These are phyloP conservation scores for Aspergillus eucalypticola DNA, from an alignment of 2,329 filamentous ascomycete species.

Conservation along the genomic window DNA sequence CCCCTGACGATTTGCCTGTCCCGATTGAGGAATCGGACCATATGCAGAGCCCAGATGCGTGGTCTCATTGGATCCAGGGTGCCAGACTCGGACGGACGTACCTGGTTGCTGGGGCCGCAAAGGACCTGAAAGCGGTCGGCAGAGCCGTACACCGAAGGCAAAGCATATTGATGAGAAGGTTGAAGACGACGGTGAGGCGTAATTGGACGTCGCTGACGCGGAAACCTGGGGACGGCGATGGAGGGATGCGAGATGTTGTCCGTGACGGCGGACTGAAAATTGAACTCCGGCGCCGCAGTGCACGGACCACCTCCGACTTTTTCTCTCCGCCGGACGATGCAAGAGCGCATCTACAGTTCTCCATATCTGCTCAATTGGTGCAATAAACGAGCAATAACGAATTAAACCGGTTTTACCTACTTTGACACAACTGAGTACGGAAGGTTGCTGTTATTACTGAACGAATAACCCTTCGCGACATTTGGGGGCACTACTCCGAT, in stretches of 20 bases:
- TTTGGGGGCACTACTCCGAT: background rate
- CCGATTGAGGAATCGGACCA: background rate
- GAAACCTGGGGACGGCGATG: slow-evolving; percentile 8
- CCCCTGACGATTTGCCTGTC: background rate
- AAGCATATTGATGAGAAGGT: slow-evolving; percentile 29
- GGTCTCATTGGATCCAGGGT: background rate
- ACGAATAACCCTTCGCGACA: too few relatives aligned
- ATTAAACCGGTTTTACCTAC: too few relatives aligned
- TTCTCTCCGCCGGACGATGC: slow-evolving; percentile 6
- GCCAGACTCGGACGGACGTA: slow-evolving; percentile 14
- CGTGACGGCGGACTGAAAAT: slow-evolving; percentile 33
- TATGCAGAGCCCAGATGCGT: background rate
- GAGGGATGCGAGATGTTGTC: slow-evolving; percentile 18
- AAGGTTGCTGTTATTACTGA: too few relatives aligned
- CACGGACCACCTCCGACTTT: slow-evolving; percentile 31
- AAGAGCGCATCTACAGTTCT: slow-evolving; percentile 4
- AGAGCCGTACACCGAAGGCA: slow-evolving; percentile 36
- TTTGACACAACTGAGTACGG: too few relatives aligned
- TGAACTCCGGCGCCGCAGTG: slow-evolving; percentile 34
- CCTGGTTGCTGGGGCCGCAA: slow-evolving; percentile 27
- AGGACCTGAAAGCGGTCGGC: slow-evolving; percentile 29
- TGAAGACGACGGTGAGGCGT: background rate
- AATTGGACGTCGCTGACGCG: background rate
- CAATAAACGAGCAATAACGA: background rate
- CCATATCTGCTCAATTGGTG: background rate